These are phyloP conservation scores for Diospyros lotus DNA, from an alignment of 148 eudicot species.

Conservation along the genomic window DNA sequence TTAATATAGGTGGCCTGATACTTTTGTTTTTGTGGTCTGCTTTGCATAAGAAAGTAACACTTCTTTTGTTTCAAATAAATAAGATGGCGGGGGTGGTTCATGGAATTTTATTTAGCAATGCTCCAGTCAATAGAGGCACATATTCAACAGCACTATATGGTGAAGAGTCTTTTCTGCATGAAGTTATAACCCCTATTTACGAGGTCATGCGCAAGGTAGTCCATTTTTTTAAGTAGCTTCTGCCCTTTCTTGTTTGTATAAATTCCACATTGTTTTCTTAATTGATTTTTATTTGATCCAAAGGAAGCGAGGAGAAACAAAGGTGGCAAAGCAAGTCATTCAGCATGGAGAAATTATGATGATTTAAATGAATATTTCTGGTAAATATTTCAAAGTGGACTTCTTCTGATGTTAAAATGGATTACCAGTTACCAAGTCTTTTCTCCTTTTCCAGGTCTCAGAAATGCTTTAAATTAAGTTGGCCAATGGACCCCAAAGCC, in stretches of 20 bases:
- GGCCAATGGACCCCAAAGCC: slow-evolving; percentile 86
- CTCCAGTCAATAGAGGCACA: slow-evolving; percentile 51
- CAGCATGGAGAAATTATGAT: slow-evolving; percentile 97
- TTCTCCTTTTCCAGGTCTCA: slow-evolving; percentile 49
- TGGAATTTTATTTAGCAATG: slow-evolving; percentile 50
- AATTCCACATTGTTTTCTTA: neutral
- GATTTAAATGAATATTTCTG: slow-evolving; percentile 98
- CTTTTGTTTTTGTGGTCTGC: slow-evolving; percentile 11
- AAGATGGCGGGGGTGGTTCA: slow-evolving; percentile 78
- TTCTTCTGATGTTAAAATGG: neutral
- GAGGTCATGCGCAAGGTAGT: slow-evolving; percentile 78
- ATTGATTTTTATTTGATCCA: slow-evolving; percentile 13
- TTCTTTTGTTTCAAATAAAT: slow-evolving; percentile 2
- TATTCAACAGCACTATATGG: slow-evolving; percentile 39
- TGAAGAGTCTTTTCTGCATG: slow-evolving; percentile 64
- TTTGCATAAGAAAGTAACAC: neutral
- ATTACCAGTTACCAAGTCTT: slow-evolving; percentile 6
- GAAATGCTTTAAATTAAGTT: slow-evolving; percentile 76
- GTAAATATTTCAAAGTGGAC: slow-evolving; percentile 35
- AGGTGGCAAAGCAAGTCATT: slow-evolving; percentile 93
- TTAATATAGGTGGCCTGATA: slow-evolving; percentile 7
- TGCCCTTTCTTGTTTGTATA: slow-evolving; percentile 3
- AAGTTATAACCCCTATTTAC: slow-evolving; percentile 77
- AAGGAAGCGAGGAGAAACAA: slow-evolving; percentile 81
- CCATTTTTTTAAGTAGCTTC: slow-evolving; percentile 1